Percentiles rank a stretch among this genome's conserved stretches.
These are phyloP conservation scores for Tilletia setariae DNA, from an alignment of 1,284 basidiomycete genomes.

Conservation along the genomic window DNA sequence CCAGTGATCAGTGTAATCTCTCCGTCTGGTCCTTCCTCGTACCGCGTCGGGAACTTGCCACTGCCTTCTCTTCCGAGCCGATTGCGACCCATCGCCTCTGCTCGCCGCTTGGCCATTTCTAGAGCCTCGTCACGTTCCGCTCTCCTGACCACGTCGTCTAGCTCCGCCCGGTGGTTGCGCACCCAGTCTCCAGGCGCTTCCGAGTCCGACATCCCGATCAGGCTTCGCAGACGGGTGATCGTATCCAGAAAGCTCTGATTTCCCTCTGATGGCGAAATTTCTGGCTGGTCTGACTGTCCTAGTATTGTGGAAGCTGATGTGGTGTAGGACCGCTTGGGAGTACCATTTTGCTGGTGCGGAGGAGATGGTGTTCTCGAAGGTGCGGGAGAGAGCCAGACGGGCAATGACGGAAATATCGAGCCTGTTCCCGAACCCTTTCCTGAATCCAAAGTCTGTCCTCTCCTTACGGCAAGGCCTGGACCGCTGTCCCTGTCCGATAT, in stretches of 20 bases:
- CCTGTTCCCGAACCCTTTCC: background rate
- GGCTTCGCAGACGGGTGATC: constrained; percentile 11
- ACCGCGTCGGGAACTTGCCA: too few relatives aligned
- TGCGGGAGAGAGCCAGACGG: constrained; percentile 11
- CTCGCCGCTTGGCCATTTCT: constrained; percentile 14
- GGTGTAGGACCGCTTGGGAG: too few relatives aligned
- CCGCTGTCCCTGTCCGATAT: background rate
- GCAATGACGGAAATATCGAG: constrained; percentile 4
- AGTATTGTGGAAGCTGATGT: background rate
- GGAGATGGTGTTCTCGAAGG: background rate
- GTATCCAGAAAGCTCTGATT: constrained; percentile 16
- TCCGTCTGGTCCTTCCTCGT: background rate
- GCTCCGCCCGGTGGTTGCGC: constrained; percentile 3
- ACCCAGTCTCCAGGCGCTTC: constrained; percentile 15
- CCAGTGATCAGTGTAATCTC: background rate
- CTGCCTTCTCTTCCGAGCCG: too few relatives aligned
- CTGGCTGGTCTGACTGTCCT: background rate
- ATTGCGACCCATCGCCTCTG: background rate
- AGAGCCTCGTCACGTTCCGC: background rate
- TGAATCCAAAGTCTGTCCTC: constrained; percentile 4
- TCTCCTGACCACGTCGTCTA: constrained; percentile 4
- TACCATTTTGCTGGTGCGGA: background rate
- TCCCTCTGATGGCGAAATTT: background rate
- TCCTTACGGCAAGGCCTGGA: background rate
- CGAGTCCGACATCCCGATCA: constrained; percentile 8